These are phyloP conservation scores for Quercus cerris DNA, from an alignment of 306 rosid genomes.

Conservation along the genomic window DNA sequence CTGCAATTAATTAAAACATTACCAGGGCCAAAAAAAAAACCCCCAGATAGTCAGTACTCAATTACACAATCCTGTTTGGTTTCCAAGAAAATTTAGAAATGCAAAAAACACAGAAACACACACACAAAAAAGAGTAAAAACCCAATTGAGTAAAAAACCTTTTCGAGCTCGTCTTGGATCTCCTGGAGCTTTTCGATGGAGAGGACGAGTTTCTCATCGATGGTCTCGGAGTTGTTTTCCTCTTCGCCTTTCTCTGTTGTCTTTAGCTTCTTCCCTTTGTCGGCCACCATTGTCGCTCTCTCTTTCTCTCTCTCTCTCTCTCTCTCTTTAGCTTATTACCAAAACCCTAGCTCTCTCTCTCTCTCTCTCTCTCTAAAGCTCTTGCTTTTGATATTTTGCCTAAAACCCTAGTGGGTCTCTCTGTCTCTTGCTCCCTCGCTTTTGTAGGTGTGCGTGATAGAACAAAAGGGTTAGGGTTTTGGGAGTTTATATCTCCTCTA, in stretches of 20 bases:
- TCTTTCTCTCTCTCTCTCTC: not conserved
- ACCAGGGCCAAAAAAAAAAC: not conserved
- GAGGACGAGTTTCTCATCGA: slow-evolving; percentile 71
- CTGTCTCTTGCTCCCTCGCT: slow-evolving; percentile 8
- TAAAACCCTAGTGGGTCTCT: slow-evolving; percentile 57
- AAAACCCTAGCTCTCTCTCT: slow-evolving; percentile 8
- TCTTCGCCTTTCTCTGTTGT: slow-evolving; percentile 42
- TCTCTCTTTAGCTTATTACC: not conserved
- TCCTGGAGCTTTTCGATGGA: slow-evolving; percentile 86
- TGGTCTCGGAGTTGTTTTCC: slow-evolving; percentile 41
- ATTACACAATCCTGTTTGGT: not conserved
- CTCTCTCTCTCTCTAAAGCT: not conserved
- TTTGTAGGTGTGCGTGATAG: not conserved
- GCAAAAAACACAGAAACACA: too few species aligned
- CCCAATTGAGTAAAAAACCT: slow-evolving; percentile 36
- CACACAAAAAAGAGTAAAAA: not conserved
- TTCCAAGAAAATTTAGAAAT: not conserved
- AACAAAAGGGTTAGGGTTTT: slow-evolving; percentile 59
- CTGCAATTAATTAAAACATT: not conserved
- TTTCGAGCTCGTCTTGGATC: slow-evolving; percentile 88
- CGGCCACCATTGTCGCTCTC: slow-evolving; percentile 53
- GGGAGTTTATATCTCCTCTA: slow-evolving; percentile 33
- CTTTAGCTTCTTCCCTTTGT: slow-evolving; percentile 69
- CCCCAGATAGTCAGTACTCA: not conserved
- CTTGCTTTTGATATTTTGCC: not conserved